Conservation (phyloP, 2,329 filamentous ascomycete genomes). For the Trichoderma sp. region DNA sequence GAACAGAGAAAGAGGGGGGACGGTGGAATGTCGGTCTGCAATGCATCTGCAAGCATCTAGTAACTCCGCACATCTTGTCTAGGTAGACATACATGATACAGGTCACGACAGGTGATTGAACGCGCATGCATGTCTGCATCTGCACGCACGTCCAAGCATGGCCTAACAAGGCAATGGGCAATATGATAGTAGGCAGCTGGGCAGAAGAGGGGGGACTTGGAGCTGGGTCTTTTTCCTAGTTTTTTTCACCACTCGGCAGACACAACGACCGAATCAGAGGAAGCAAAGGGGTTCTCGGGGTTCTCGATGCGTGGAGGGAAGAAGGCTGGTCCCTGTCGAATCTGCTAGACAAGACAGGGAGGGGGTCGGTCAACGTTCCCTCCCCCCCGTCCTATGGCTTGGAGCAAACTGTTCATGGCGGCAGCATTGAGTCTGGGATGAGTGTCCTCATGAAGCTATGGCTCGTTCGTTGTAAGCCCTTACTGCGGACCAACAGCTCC, state of each 20-base stretch:
- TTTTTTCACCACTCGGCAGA: constrained; percentile 14
- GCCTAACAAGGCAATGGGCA: not conserved
- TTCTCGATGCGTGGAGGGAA: constrained; percentile 6
- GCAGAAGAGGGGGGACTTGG: not conserved
- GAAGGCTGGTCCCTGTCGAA: constrained; percentile 23
- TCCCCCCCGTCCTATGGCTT: not conserved
- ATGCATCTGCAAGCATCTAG: constrained; percentile 9
- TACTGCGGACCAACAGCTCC: not conserved
- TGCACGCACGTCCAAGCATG: not conserved
- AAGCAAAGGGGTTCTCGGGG: constrained; percentile 9
- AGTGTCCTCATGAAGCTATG: not conserved
- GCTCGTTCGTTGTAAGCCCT: not conserved
- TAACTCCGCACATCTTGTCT: not conserved
- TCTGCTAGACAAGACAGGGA: constrained; percentile 12
- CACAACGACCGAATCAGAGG: constrained; percentile 14
- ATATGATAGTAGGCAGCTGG: constrained; percentile 11
- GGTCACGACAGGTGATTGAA: not conserved
- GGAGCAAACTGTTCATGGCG: not conserved
- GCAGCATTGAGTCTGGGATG: not conserved
- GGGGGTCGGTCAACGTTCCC: not conserved
- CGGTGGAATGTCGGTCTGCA: constrained; percentile 21
- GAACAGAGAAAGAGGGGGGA: not conserved
- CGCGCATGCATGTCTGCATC: not conserved
- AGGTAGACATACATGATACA: no score
- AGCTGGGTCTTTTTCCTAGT: constrained; percentile 10